phyloP scores from a whole-genome alignment of 441 rosid genomes.

The Breynia disticha region DNA sequence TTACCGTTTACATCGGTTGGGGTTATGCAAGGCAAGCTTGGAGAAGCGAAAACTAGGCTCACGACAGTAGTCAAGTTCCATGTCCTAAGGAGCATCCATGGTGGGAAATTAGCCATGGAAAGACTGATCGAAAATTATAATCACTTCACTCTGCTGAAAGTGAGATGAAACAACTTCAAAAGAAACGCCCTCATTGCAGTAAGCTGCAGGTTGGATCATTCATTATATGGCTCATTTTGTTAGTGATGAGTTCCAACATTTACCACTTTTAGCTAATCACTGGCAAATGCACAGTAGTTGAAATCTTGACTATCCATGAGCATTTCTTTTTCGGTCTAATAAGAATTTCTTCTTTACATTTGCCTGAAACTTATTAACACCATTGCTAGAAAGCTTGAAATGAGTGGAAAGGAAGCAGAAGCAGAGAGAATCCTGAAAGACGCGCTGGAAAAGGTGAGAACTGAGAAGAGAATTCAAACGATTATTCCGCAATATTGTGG shows the following conservation, averaged over 20 bases:
- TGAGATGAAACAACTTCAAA: constrained; percentile 18
- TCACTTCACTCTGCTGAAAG: constrained; percentile 21
- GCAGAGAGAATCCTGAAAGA: constrained; percentile 28
- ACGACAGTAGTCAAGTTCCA: constrained; percentile 22
- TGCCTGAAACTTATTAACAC: constrained; percentile 14
- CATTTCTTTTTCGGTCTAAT: no score
- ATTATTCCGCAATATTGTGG: no score
- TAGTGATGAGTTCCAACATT: no score
- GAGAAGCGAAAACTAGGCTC: constrained; percentile 5
- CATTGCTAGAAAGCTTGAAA: constrained; percentile 41
- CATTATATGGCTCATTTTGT: background rate
- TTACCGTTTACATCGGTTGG: constrained; percentile 35
- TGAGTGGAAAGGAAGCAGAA: constrained; percentile 50
- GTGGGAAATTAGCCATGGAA: constrained; percentile 45
- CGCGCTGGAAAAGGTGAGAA: constrained; percentile 22
- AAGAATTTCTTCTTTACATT: background rate
- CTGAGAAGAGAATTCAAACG: no score
- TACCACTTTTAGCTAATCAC: no score
- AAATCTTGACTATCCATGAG: no score
- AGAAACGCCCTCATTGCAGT: constrained; percentile 27
- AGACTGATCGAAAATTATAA: constrained; percentile 47
- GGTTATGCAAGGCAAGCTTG: constrained; percentile 24
- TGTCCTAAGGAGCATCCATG: constrained; percentile 43
- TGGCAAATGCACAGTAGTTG: no score
- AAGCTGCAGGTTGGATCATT: constrained; percentile 39